These are phyloP conservation scores for Sporothrix globosa DNA, from an alignment of 2,329 filamentous ascomycete genomes.

Conservation along the genomic window DNA sequence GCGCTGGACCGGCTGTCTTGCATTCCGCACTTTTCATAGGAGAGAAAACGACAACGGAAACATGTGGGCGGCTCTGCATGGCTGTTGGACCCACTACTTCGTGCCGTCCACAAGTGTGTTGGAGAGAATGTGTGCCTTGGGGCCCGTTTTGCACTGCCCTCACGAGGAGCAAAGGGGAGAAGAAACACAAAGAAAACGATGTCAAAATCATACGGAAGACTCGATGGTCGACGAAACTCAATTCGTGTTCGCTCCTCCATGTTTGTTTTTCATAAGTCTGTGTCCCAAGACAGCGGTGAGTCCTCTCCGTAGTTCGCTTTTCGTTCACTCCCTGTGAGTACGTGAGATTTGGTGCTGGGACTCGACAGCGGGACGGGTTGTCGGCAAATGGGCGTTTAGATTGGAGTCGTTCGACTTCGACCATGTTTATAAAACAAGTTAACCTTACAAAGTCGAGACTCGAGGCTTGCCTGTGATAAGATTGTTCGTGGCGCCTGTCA, in stretches of 20 bases:
- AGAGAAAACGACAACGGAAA: background rate
- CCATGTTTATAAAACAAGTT: slow-evolving; percentile 14
- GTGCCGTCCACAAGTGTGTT: no score
- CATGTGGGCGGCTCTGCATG: slow-evolving; percentile 6
- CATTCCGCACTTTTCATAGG: slow-evolving; percentile 9
- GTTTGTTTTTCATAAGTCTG: background rate
- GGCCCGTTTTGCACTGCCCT: slow-evolving; percentile 15
- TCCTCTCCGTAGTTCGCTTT: no score
- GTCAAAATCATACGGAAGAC: background rate
- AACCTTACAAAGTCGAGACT: no score
- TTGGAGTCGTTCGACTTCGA: background rate
- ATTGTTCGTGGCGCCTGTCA: background rate
- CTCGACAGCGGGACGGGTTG: background rate
- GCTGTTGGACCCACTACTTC: background rate
- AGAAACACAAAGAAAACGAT: background rate
- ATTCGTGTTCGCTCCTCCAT: no score
- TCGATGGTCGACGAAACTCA: no score
- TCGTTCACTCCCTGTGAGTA: background rate
- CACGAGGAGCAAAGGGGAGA: background rate
- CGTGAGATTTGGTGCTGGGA: background rate
- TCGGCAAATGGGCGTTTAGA: background rate
- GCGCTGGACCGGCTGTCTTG: background rate
- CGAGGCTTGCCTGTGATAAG: slow-evolving; percentile 3
- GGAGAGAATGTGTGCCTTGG: slow-evolving; percentile 6
- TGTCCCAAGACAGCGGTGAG: background rate